Evolutionary conservation across 192 early-diverging fungal species (phyloP).

Genomic region (Backusella morwellensis): DNA sequence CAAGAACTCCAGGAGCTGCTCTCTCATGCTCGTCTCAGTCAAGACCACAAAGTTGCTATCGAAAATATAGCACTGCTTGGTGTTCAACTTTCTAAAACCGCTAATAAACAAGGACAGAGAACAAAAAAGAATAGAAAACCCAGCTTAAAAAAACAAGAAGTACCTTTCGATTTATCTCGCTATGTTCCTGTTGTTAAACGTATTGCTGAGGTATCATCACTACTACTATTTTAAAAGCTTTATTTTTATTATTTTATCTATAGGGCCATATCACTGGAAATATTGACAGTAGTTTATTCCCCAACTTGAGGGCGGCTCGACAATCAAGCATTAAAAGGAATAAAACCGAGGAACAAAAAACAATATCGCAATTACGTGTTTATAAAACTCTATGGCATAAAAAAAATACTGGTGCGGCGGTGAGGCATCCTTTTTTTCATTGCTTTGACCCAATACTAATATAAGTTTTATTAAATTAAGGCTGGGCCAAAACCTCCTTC

Average conservation of each 20-base stretch:
- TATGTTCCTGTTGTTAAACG: conserved; percentile 76
- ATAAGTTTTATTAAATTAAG: conserved; percentile 21
- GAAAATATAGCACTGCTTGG: conserved; percentile 71
- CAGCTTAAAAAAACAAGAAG: conserved; percentile 52
- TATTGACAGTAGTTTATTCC: conserved; percentile 61
- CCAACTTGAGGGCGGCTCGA: conserved; percentile 59
- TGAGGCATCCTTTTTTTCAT: conserved; percentile 17
- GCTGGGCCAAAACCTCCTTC: conserved; percentile 35
- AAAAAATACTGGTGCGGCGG: conserved; percentile 23
- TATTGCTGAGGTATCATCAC: conserved; percentile 50
- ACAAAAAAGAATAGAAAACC: conserved; percentile 54
- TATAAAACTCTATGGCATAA: conserved; percentile 39
- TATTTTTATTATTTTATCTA: not conserved
- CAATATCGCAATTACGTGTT: conserved; percentile 26
- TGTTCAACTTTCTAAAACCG: conserved; percentile 55
- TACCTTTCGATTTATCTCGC: conserved; percentile 72
- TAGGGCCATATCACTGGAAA: conserved; percentile 50
- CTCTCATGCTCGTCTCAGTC: conserved; percentile 63
- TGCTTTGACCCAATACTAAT: conserved; percentile 30
- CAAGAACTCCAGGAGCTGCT: conserved; percentile 68
- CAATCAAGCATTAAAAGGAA: conserved; percentile 36
- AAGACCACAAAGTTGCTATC: conserved; percentile 78
- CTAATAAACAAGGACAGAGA: conserved; percentile 57
- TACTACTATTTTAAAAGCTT: not conserved
- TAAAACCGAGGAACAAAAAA: conserved; percentile 10